Evolutionary conservation across 768 basidiomycete genomes (phyloP).

Genomic region (Naganishia antarctica): DNA sequence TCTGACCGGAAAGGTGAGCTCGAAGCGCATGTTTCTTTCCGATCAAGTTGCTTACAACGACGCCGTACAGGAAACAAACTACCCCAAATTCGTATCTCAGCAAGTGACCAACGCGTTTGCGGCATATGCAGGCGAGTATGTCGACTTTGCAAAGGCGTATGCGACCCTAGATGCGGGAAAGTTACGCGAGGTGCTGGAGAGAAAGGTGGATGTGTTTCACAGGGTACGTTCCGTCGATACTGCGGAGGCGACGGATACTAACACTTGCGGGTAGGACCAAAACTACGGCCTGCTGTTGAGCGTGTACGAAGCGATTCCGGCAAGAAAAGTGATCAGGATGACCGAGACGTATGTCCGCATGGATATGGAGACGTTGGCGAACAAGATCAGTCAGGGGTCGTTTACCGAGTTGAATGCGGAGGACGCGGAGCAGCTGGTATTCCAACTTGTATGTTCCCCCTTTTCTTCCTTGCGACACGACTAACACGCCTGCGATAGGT

Average conservation of each 20-base stretch:
- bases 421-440: slow-evolving; percentile 19
- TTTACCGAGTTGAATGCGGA: background rate
- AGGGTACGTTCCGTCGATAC: background rate
- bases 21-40: background rate
- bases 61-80: background rate
- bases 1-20: slow-evolving; percentile 22
- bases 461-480: too few species aligned
- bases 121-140: slow-evolving; percentile 13
- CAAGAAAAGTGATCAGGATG: slow-evolving; percentile 17
- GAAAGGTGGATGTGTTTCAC: slow-evolving; percentile 1
- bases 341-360: slow-evolving; percentile 17
- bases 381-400: slow-evolving; percentile 2
- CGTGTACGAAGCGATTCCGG: slow-evolving; percentile 10
- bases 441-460: slow-evolving; percentile 18
- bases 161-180: slow-evolving; percentile 2
- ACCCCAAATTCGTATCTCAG: slow-evolving; percentile 12
- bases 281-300: slow-evolving; percentile 13
- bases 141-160: slow-evolving; percentile 14
- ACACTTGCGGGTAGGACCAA: slow-evolving; percentile 7
- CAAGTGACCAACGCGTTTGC: slow-evolving; percentile 4
- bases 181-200: slow-evolving; percentile 4
- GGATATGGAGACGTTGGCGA: slow-evolving; percentile 2
- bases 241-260: too few species aligned
- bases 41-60: background rate
- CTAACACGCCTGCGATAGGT: too few species aligned